Base-by-base conservation (phyloP, 2,329 filamentous ascomycete species). In the Cytospora piceae region DNA sequence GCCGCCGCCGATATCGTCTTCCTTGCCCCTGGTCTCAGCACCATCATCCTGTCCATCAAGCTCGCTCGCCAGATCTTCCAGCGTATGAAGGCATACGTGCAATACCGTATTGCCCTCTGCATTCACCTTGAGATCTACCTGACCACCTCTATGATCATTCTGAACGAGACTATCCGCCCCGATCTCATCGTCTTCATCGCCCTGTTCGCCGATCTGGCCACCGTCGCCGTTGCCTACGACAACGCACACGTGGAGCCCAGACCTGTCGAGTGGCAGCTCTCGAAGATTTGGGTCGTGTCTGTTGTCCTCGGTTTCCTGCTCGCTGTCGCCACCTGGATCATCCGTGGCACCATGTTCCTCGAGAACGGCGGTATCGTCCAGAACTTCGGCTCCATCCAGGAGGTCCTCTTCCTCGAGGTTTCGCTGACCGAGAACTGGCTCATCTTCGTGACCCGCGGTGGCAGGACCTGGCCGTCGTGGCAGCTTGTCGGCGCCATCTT, bases 211-310 rank as follows among this genome's bases (percentile, higher is more conserved):
- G 90, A 93, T 84, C 80, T 93, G 78, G 90, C 90, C 68, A 93
- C 90, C 69, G 90, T 93, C 70, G 90, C 90, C 67, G 87, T 92
- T 65, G 90, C 90, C 58, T 92, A 92, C 80, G 90, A 93, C 75
- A 92, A 92, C 76, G 90, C 90, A 56, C 87, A 91, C 80, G 91
- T 87, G 72, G 90, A 93, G 74, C 83, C 83, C 67, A 87, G 90
- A 49, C 90, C 90, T 17, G 90, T 92, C 72, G 90, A 92, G 77
- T 93, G 90, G 90, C 90, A 93, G 79, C 77, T 93, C 70, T 89
- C 90, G 70, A 93, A 92, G 84, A 92, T 92, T 75, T 92, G 90
- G 90, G 84, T 92, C 70, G 91, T 93, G 73, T 89, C 85, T 68
- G 81, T 90, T 70, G 80, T 90, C 67, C 85, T 92, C 59, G 90